Conservation (phyloP, 2,329 filamentous ascomycete genomes). For the Verticillium klebahnii region DNA sequence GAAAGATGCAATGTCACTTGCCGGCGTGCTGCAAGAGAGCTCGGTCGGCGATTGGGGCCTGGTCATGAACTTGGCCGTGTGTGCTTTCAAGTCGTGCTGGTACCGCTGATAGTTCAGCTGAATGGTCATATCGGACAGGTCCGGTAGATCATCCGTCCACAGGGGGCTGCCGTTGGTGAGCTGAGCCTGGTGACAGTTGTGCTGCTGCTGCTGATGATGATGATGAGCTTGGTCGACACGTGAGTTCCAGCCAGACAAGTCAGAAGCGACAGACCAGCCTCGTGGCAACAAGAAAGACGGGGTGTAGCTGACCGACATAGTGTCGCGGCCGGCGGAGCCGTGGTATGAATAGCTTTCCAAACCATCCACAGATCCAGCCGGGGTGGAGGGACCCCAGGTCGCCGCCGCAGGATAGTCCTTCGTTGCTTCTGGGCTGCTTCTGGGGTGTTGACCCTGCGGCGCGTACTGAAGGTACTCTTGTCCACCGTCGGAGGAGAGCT, state of each 20-base stretch:
- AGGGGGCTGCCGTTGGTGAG: constrained; percentile 1
- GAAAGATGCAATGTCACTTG: neutral
- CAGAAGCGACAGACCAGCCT: constrained; percentile 19
- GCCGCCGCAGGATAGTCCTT: neutral
- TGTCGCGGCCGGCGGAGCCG: constrained; percentile 17
- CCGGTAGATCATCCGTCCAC: constrained; percentile 5
- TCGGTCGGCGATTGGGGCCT: neutral
- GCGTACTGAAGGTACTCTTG: neutral
- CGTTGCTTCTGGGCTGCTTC: neutral
- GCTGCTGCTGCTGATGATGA: neutral
- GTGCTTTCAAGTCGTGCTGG: neutral
- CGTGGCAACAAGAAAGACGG: constrained; percentile 25
- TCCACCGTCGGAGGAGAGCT: neutral
- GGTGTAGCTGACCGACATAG: constrained; percentile 21
- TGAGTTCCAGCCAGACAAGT: constrained; percentile 8
- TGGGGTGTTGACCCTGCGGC: neutral
- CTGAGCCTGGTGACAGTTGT: constrained; percentile 1
- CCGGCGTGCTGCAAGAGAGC: neutral
- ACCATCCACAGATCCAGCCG: constrained; percentile 27
- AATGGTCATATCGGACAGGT: constrained; percentile 1
- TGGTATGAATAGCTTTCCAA: constrained; percentile 30
- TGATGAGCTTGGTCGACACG: neutral
- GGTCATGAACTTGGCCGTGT: neutral
- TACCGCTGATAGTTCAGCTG: constrained; percentile 3
- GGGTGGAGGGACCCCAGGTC: constrained; percentile 23